phyloP scores from a whole-genome alignment of 108 stramenopile genomes.

The Skeletonema grethae region DNA sequence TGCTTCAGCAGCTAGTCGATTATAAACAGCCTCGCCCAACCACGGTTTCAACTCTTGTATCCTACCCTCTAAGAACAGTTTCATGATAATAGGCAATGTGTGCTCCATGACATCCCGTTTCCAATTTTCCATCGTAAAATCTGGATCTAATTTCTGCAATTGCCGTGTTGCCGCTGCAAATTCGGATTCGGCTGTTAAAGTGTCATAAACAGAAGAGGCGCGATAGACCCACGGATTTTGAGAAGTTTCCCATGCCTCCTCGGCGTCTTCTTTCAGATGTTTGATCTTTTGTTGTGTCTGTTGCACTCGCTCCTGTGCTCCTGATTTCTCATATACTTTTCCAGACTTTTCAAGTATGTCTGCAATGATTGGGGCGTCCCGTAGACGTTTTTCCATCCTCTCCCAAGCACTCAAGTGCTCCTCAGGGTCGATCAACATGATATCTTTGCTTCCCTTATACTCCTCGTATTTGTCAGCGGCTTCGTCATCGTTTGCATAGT shows the following conservation, averaged over 20 bases:
- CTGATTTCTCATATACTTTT: constrained; percentile 74
- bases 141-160: constrained; percentile 92
- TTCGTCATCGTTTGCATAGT: constrained; percentile 56
- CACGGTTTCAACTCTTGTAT: constrained; percentile 86
- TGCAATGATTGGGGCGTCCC: constrained; percentile 92
- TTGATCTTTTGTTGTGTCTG: constrained; percentile 71
- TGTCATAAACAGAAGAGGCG: constrained; percentile 93
- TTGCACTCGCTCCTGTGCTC: constrained; percentile 57
- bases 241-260: constrained; percentile 97
- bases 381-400: constrained; percentile 88
- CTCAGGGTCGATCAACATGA: constrained; percentile 93
- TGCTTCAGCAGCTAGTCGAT: constrained; percentile 87
- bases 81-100: constrained; percentile 90
- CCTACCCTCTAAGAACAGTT: constrained; percentile 87
- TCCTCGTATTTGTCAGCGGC: constrained; percentile 69
- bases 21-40: constrained; percentile 90
- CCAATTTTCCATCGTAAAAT: constrained; percentile 93
- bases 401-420: constrained; percentile 93
- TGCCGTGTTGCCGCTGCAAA: constrained; percentile 90
- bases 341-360: constrained; percentile 66
- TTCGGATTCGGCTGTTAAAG: constrained; percentile 94
- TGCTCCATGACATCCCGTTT: constrained; percentile 85
- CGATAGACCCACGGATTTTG: constrained; percentile 99
- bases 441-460: constrained; percentile 76
- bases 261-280: constrained; percentile 83